These are phyloP conservation scores for Pulveroboletus frians DNA, from an alignment of 768 basidiomycete genomes.

Conservation along the genomic window DNA sequence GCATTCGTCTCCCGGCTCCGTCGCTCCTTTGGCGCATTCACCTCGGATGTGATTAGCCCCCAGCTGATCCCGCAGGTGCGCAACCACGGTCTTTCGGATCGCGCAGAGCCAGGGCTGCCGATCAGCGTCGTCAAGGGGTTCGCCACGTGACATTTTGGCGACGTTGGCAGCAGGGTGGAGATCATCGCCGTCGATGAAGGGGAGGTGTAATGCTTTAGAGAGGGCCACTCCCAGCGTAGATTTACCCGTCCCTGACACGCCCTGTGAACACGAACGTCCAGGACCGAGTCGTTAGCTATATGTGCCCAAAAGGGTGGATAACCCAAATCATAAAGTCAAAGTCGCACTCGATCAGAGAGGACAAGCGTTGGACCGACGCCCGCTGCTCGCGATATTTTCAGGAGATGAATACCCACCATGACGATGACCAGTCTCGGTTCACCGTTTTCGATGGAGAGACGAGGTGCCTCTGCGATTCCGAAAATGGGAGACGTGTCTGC, in stretches of 20 bases:
- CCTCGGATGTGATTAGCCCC: neutral
- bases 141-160: constrained; percentile 79
- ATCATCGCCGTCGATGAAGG: constrained; percentile 87
- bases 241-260: constrained; percentile 71
- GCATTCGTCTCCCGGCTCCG: neutral
- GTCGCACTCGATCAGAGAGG: too few species aligned
- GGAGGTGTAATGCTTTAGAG: constrained; percentile 53
- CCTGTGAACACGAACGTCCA: constrained; percentile 34
- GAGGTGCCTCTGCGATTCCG: neutral
- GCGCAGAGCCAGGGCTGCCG: constrained; percentile 80
- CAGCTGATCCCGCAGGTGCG: constrained; percentile 12
- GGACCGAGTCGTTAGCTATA: neutral
- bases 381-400: too few species aligned
- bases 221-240: constrained; percentile 63
- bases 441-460: neutral
- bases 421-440: constrained; percentile 38
- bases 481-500: too few species aligned
- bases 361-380: neutral
- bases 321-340: too few species aligned
- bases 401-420: constrained; percentile 50
- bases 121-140: constrained; percentile 75
- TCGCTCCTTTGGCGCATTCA: neutral
- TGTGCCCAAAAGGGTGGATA: neutral
- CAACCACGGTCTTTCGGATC: constrained; percentile 58
- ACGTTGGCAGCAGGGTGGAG: constrained; percentile 79